A percentile compares a stretch with the other conserved stretches of the same genome.
Conservation (phyloP, 2,329 filamentous ascomycete species). For the Diaporthe amygdali region DNA sequence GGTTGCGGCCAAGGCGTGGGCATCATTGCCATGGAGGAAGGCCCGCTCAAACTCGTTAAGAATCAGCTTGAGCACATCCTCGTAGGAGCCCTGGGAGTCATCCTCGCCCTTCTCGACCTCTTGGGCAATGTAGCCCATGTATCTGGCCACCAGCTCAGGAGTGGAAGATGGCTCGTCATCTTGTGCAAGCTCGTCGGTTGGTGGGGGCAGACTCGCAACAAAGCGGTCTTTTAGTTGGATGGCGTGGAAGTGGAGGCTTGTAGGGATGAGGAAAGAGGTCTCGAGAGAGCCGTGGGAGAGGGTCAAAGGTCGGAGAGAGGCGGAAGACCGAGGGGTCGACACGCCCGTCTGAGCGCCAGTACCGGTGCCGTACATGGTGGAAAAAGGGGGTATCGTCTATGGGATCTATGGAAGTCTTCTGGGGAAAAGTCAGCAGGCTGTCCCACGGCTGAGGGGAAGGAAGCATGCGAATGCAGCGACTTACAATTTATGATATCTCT, state of each 20-base stretch:
- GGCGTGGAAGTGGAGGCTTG: conserved; percentile 93
- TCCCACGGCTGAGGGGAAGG: neutral
- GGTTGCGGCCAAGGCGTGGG: conserved; percentile 84
- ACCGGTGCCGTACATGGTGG: conserved; percentile 82
- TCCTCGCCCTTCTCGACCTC: conserved; percentile 95
- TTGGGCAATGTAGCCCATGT: conserved; percentile 86
- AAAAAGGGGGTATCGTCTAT: conserved; percentile 48
- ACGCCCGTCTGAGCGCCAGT: conserved; percentile 93
- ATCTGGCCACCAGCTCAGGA: conserved; percentile 89
- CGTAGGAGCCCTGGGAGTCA: conserved; percentile 83
- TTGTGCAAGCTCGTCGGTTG: conserved; percentile 95
- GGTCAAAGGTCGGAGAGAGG: conserved; percentile 89
- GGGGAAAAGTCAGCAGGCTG: neutral
- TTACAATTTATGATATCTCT: conserved; percentile 18
- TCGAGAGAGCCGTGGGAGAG: conserved; percentile 94
- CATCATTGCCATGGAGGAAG: conserved; percentile 94
- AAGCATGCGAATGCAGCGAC: neutral
- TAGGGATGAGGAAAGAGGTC: conserved; percentile 93
- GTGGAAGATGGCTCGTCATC: conserved; percentile 99
- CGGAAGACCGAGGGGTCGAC: conserved; percentile 91
- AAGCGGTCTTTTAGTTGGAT: conserved; percentile 94
- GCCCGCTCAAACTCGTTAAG: conserved; percentile 96
- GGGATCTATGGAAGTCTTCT: conserved; percentile 26
- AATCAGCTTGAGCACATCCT: conserved; percentile 90
- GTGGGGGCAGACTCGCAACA: conserved; percentile 79